These are phyloP conservation scores for Populus ilicifolia DNA, from an alignment of 345 rosid genomes.

Conservation along the genomic window DNA sequence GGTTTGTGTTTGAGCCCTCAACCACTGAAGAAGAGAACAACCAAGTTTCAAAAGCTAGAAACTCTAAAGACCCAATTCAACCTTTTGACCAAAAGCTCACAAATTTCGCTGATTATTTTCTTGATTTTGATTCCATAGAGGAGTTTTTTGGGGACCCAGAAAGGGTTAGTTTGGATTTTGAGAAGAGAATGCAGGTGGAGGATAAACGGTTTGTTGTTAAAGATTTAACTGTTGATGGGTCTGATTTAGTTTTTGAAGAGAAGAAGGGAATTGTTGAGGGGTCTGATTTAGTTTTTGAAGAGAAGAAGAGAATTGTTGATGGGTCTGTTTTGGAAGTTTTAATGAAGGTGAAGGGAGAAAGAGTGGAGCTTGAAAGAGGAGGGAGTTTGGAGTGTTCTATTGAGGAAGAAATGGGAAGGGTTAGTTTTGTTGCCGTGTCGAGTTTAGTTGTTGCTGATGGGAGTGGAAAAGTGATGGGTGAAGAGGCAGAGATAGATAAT, in stretches of 20 bases:
- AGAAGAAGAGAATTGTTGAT: conserved; percentile 17
- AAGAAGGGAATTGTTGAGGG: no score
- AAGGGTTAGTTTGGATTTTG: conserved; percentile 26
- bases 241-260: conserved; percentile 12
- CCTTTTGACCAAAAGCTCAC: conserved; percentile 25
- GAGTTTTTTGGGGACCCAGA: conserved; percentile 46
- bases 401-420: conserved; percentile 46
- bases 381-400: conserved; percentile 36
- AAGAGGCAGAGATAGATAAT: background rate
- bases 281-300: background rate
- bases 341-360: conserved; percentile 32
- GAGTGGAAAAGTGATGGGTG: background rate
- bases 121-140: conserved; percentile 56
- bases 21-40: conserved; percentile 21
- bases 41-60: conserved; percentile 34
- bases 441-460: conserved; percentile 13
- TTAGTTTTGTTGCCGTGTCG: conserved; percentile 31
- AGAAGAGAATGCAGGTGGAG: conserved; percentile 28
- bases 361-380: conserved; percentile 25
- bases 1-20: conserved; percentile 34
- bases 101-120: conserved; percentile 50
- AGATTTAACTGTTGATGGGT: conserved; percentile 8
- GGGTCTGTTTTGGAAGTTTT: conserved; percentile 15
- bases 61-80: conserved; percentile 28
- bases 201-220: conserved; percentile 18